phyloP scores from a whole-genome alignment of 176 grass and related monocot genomes.

The Oryza officinalis region DNA sequence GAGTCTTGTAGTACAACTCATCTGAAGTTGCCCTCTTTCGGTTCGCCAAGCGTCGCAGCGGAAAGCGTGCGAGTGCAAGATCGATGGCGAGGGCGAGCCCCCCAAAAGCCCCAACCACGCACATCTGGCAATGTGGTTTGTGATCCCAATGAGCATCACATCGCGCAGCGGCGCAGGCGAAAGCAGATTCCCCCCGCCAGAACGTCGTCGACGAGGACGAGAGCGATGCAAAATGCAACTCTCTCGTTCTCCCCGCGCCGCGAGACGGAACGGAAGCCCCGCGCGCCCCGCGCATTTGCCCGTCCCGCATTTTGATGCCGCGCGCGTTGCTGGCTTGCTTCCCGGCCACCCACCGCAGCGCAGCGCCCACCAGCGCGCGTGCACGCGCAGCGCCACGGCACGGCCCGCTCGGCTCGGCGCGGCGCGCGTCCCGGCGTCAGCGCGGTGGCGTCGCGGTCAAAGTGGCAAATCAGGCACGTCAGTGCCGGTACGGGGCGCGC shows the following conservation, averaged over 20 bases:
- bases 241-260: no score
- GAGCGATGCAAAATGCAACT: neutral
- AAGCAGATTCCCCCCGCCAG: conserved; percentile 52
- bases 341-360: neutral
- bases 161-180: conserved; percentile 16
- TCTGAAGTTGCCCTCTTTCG: neutral
- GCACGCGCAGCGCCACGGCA: neutral
- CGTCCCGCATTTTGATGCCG: conserved; percentile 46
- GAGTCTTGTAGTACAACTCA: neutral
- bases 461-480: conserved; percentile 33
- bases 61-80: neutral
- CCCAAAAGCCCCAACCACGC: neutral
- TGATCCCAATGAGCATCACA: conserved; percentile 43
- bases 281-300: neutral
- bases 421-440: neutral
- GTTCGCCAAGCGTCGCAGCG: neutral
- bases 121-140: neutral
- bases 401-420: neutral
- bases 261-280: neutral
- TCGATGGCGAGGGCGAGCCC: neutral
- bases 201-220: neutral
- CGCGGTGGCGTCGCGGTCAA: conserved; percentile 27
- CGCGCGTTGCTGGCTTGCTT: neutral
- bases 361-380: no score
- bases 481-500: conserved; percentile 16